A percentile compares a stretch with the other conserved stretches of the same genome.
Evolutionary conservation across 2,329 filamentous ascomycete species (phyloP).

Genomic region (Fusarium sp.): DNA sequence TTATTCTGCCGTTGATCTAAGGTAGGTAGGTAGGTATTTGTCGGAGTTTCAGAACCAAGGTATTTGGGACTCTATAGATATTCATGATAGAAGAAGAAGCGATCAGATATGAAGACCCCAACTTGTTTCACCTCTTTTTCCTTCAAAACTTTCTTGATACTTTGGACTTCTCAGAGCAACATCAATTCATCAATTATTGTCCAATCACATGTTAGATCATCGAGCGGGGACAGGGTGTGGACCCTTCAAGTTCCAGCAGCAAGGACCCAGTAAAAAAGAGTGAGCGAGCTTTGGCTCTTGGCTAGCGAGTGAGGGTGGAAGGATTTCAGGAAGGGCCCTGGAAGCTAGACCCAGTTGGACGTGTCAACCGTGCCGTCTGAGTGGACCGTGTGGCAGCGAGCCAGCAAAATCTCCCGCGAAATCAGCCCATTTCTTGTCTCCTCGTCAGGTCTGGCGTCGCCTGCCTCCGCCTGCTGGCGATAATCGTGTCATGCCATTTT

Average conservation of each 20-base stretch:
- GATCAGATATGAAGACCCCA: background rate
- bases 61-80: background rate
- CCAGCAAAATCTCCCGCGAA: constrained; percentile 47
- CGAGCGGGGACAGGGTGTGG: constrained; percentile 25
- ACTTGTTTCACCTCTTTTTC: background rate
- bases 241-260: constrained; percentile 23
- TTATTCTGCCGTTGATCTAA: constrained; percentile 1
- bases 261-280: constrained; percentile 31
- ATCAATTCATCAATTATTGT: constrained; percentile 19
- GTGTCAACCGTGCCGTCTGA: constrained; percentile 35
- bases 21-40: too few relatives aligned
- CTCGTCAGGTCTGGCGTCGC: constrained; percentile 47
- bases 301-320: constrained; percentile 6
- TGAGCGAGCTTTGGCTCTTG: background rate
- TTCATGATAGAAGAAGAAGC: background rate
- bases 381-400: constrained; percentile 39
- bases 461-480: constrained; percentile 47
- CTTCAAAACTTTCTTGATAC: constrained; percentile 1
- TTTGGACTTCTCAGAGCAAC: constrained; percentile 14
- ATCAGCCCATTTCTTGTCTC: constrained; percentile 53
- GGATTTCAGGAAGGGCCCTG: constrained; percentile 13
- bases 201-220: constrained; percentile 29
- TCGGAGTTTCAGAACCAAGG: background rate
- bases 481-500: constrained; percentile 53
- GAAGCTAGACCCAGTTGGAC: constrained; percentile 33